Base-by-base conservation (phyloP, 257 asterid species). In the Leptodermis oblonga region DNA sequence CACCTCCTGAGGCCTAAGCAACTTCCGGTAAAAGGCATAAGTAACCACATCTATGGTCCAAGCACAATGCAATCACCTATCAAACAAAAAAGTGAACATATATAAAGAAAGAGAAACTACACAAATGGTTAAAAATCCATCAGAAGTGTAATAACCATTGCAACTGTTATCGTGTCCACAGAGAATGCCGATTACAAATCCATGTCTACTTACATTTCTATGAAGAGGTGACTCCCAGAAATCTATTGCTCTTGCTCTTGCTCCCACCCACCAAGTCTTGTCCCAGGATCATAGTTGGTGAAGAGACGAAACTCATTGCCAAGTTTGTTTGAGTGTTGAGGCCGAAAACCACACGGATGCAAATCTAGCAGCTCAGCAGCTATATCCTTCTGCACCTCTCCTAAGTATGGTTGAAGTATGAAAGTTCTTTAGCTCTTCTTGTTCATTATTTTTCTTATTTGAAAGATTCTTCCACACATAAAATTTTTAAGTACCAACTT, bases 311-410 rank as follows among this genome's bases (percentile, higher is more conserved):
- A 93, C 81, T 88, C 97, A 61, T 90, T 90, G 68, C 97, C 99
- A 70, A 94, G 97, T 86, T 94, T 94, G 95, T 93, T 91, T 5
- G 90, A 77, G 80, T 94, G 99, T 69, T 82, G 90, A 36, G 99
- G 99, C 62, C 82, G 85, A 81, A 94, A 94, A 63, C 86, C 81
- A 72, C 99, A 94, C 23, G 97, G 88, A 4, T 69, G 89, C 74
- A 94, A 72, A 62, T 88, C 90, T 75, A 94, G 76, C 68, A 94
- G 87, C 80, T 87, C 85, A 12, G 80, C 92, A 70, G 96, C 96
- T 54, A 82, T 82, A 52, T 81, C 86, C 73, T 60, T 86, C 74
- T 94, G 99, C 77, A 91, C 99, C 74, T 76, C 88, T 52, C 99
- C 99, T 91, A 73, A 75, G 56, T 51, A 52, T 72, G 56, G 65